Evolutionary conservation across 169 alveolate genomes (phyloP).

Genomic region (Cytauxzoon felis): DNA sequence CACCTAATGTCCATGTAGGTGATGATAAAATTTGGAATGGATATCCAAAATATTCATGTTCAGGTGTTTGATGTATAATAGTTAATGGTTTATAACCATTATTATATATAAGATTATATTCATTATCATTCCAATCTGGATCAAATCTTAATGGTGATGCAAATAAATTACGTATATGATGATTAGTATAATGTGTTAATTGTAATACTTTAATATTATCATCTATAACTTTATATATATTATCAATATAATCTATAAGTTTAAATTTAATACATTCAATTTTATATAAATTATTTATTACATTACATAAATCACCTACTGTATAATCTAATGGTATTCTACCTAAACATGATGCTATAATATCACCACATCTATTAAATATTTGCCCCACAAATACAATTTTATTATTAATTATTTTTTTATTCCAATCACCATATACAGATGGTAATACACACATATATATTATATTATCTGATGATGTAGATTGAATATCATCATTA

Average conservation of each 20-base stretch:
- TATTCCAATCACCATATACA: conserved; percentile 18
- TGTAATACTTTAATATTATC: conserved; percentile 8
- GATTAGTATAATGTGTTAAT: conserved; percentile 47
- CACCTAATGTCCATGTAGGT: conserved; percentile 46
- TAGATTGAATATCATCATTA: not conserved
- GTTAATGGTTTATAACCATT: conserved; percentile 15
- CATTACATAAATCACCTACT: conserved; percentile 34
- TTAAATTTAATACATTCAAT: not conserved
- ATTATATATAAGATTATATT: conserved; percentile 38
- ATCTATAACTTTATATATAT: conserved; percentile 26
- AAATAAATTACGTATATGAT: conserved; percentile 51
- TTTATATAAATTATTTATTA: not conserved
- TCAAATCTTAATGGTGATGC: conserved; percentile 72
- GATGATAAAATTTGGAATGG: conserved; percentile 56
- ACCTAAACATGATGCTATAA: conserved; percentile 40
- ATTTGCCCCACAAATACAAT: conserved; percentile 40
- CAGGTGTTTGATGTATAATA: conserved; percentile 62
- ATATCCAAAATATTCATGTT: conserved; percentile 58
- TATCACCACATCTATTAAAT: conserved; percentile 46
- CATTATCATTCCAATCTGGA: conserved; percentile 71
- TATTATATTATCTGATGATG: conserved; percentile 9
- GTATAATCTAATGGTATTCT: conserved; percentile 22
- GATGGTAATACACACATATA: conserved; percentile 40
- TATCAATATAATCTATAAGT: conserved; percentile 23
- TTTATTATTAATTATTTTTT: conserved; percentile 1